These are phyloP conservation scores for Solanum chacoense DNA, from an alignment of 305 asterid species.

Conservation along the genomic window DNA sequence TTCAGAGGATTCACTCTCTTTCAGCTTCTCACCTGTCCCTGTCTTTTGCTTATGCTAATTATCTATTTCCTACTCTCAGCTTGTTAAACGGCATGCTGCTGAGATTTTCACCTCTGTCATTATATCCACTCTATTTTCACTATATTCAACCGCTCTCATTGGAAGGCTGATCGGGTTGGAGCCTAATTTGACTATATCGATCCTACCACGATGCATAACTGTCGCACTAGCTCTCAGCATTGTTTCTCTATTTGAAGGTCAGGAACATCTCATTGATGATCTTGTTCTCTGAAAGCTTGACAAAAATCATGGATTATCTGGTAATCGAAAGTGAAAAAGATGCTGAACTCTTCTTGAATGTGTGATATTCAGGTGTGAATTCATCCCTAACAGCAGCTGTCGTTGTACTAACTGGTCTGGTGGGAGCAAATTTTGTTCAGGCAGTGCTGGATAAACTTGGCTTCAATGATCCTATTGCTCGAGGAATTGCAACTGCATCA, in stretches of 20 bases:
- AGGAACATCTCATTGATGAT: neutral
- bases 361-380: constrained; percentile 60
- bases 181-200: constrained; percentile 55
- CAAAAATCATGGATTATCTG: neutral
- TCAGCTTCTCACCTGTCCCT: neutral
- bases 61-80: constrained; percentile 30
- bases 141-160: constrained; percentile 78
- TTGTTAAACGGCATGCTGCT: constrained; percentile 94
- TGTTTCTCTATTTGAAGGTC: constrained; percentile 87
- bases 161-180: constrained; percentile 84
- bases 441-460: constrained; percentile 69
- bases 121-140: constrained; percentile 59
- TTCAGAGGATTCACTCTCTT: neutral
- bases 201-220: constrained; percentile 95
- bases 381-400: constrained; percentile 95
- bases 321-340: neutral
- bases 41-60: neutral
- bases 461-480: constrained; percentile 85
- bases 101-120: constrained; percentile 89
- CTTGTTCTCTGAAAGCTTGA: neutral
- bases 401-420: constrained; percentile 86
- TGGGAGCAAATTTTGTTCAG: constrained; percentile 95
- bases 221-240: constrained; percentile 98
- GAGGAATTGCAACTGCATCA: constrained; percentile 98
- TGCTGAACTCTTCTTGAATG: neutral